Evolutionary conservation across 352 stramenopile species (phyloP), one percentile per base, ranked within the genome.

Genomic region (Pythium dissotocum): DNA sequence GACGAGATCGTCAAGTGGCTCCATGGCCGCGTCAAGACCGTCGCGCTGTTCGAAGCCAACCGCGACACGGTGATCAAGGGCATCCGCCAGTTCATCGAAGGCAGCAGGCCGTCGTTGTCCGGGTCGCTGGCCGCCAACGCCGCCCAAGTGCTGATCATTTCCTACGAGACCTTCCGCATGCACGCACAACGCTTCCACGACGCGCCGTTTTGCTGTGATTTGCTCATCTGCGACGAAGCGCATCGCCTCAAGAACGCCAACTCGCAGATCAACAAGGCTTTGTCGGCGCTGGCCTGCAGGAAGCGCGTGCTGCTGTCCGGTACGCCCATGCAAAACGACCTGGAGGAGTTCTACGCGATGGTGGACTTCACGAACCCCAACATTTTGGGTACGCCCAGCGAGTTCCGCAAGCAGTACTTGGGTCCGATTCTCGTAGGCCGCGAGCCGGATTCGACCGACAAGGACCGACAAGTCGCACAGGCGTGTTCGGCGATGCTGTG

Each of bases 301-400:
- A 95, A 96, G 14, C 88, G 98, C 38, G 90, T 99, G 6, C 72
- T 99, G 42, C 72, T 99, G 5, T 99, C 97, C 0, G 97, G 97
- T 33, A 99, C 97, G 18, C 97, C 97, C 2, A 99, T 99, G 95
- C 97, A 99, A 68, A 99, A 99, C 70, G 97, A 99, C 80, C 75
- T 99, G 16, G 89, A 99, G 59, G 98, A 99, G 69, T 99, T 99
- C 70, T 99, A 95, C 69, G 97, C 97, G 7, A 99, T 99, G 97
- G 97, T 94, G 8, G 86, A 94, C 58, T 95, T 96, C 57, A 95
- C 89, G 0, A 96, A 94, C 58, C 86, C 88, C 4, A 89, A 91
- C 62, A 93, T 97, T 46, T 76, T 95, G 14, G 89, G 87, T 6
- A 78, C 80, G 0, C 78, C 85, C 44, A 91, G 77, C 38, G 92